Conservation (phyloP, 208 protist genomes). For the Wallacemonas rigidus region DNA sequence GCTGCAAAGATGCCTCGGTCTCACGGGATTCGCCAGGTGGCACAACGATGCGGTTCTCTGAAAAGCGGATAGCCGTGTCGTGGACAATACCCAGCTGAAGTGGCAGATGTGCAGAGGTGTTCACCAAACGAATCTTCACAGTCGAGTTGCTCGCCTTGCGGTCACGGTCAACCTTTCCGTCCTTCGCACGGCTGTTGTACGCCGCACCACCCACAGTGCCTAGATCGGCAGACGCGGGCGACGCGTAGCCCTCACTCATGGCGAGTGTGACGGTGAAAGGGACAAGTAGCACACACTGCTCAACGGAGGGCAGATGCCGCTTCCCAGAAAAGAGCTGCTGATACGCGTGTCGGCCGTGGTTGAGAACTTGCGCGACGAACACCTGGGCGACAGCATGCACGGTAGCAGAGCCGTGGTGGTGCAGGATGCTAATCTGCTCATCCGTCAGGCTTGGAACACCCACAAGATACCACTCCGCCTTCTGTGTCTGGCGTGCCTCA, state of each 20-base stretch:
- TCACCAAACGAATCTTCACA: constrained; percentile 43
- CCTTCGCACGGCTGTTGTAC: constrained; percentile 7
- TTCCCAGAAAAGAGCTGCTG: constrained; percentile 32
- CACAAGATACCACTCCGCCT: constrained; percentile 36
- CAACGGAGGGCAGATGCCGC: constrained; percentile 35
- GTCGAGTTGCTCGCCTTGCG: constrained; percentile 16
- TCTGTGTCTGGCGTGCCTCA: constrained; percentile 34
- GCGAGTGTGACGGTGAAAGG: constrained; percentile 46
- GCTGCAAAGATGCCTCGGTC: constrained; percentile 62
- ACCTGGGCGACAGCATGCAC: constrained; percentile 46
- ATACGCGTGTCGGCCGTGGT: constrained; percentile 28
- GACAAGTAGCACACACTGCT: constrained; percentile 49
- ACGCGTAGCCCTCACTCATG: constrained; percentile 65
- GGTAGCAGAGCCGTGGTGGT: constrained; percentile 49
- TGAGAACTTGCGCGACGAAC: constrained; percentile 52
- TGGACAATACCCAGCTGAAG: constrained; percentile 78
- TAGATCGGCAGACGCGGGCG: constrained; percentile 36
- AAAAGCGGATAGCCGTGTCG: constrained; percentile 70
- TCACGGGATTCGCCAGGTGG: constrained; percentile 48
- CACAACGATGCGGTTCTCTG: constrained; percentile 54
- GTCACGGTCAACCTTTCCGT: not conserved
- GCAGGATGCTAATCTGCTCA: constrained; percentile 37
- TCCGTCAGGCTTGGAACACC: constrained; percentile 38
- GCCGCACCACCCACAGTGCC: constrained; percentile 27
- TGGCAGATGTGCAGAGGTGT: constrained; percentile 69